Conservation (phyloP, 2,329 filamentous ascomycete species). For the Penicillium sp. region DNA sequence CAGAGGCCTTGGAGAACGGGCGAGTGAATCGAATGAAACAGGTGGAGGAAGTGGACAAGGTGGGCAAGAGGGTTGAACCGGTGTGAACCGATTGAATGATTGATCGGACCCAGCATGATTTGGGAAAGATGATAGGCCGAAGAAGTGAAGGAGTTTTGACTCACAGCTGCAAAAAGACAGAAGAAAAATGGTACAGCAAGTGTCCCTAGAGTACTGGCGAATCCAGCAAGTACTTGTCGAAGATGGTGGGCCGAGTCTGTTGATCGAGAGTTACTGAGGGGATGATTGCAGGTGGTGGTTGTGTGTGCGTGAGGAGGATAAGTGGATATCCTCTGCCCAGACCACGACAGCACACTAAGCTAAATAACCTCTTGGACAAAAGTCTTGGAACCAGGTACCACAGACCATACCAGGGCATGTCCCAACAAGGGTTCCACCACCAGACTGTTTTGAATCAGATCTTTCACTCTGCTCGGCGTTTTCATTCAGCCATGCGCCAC, state of each 20-base stretch:
- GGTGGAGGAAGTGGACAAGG: background rate
- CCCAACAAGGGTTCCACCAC: background rate
- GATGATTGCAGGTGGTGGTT: background rate
- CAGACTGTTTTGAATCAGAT: background rate
- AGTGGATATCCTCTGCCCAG: conserved; percentile 1
- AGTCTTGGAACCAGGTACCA: background rate
- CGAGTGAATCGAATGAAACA: background rate
- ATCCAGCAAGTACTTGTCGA: background rate
- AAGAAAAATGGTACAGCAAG: background rate
- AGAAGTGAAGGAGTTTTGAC: background rate
- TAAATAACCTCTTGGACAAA: background rate
- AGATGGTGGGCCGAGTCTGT: background rate
- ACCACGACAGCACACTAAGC: background rate
- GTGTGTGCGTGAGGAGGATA: background rate
- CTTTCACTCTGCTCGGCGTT: background rate
- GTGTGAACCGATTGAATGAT: background rate
- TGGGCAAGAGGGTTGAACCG: background rate
- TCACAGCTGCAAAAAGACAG: background rate
- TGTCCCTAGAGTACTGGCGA: background rate
- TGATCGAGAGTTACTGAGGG: background rate
- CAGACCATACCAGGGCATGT: background rate
- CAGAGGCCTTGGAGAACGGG: background rate
- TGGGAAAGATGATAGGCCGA: background rate
- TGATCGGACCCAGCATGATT: background rate
- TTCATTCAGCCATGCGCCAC: conserved; percentile 1